Conservation (phyloP, 2,329 filamentous ascomycete genomes). For the Fonsecaea erecta region DNA sequence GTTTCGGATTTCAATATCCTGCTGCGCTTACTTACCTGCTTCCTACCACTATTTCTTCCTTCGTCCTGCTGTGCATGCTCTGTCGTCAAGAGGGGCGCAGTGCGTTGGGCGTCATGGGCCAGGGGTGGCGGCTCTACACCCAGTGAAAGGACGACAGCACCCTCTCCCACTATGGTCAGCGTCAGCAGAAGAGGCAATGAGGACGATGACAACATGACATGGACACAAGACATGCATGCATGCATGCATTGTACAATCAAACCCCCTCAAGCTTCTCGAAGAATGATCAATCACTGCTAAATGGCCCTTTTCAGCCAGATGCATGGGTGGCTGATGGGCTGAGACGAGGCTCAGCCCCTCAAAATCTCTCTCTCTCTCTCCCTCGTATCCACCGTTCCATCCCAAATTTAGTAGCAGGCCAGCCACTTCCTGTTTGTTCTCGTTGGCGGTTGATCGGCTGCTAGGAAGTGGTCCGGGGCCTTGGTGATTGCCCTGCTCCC, state of each 20-base stretch:
- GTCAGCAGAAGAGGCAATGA: neutral
- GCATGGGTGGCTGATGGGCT: conserved; percentile 20
- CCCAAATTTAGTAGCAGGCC: conserved; percentile 17
- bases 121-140: conserved; percentile 2
- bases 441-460: neutral
- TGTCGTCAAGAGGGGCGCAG: too few species aligned
- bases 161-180: neutral
- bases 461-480: neutral
- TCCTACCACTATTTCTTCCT: neutral
- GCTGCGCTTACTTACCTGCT: too few species aligned
- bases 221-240: conserved; percentile 12
- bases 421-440: neutral
- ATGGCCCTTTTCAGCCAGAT: neutral
- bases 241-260: neutral
- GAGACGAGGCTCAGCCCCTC: conserved; percentile 17
- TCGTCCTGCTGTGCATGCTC: too few species aligned
- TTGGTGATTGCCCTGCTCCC: neutral
- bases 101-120: too few species aligned
- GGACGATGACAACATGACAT: neutral
- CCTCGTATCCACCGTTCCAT: neutral
- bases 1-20: neutral
- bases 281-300: neutral
- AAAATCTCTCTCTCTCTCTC: neutral
- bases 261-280: conserved; percentile 6
- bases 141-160: neutral